Percentiles rank a stretch among this genome's conserved stretches.
These are phyloP conservation scores for Astrothelium macrocarpum DNA, from an alignment of 495 filamentous ascomycete species.

Conservation along the genomic window DNA sequence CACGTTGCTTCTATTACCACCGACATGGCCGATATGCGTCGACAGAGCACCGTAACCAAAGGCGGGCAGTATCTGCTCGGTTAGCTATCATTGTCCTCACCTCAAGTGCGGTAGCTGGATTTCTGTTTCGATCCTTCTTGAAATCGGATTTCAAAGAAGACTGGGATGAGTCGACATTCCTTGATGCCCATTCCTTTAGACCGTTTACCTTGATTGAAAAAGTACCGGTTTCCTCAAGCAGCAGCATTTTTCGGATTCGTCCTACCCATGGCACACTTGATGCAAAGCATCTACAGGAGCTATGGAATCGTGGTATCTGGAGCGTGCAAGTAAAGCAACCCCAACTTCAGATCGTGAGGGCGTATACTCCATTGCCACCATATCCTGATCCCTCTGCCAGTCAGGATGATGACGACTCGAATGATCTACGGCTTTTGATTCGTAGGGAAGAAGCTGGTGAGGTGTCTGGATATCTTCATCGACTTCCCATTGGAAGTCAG, in stretches of 20 bases:
- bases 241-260: slow-evolving; percentile 62
- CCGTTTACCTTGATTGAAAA: slow-evolving; percentile 47
- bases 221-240: slow-evolving; percentile 62
- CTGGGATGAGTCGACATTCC: not conserved
- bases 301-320: slow-evolving; percentile 58
- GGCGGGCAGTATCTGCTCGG: not conserved
- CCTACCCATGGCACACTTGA: slow-evolving; percentile 26
- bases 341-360: slow-evolving; percentile 74
- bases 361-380: slow-evolving; percentile 79
- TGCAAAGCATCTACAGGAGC: slow-evolving; percentile 30
- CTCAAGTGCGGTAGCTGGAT: not conserved
- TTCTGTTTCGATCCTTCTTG: not conserved
- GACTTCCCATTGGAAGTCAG: slow-evolving; percentile 46
- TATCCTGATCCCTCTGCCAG: slow-evolving; percentile 20
- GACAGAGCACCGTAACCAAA: not conserved
- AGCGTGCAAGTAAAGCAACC: slow-evolving; percentile 91
- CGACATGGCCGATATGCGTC: not conserved
- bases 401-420: slow-evolving; percentile 30
- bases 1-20: not conserved
- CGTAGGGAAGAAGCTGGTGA: slow-evolving; percentile 35
- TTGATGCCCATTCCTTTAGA: not conserved
- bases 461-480: slow-evolving; percentile 58
- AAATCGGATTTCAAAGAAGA: not conserved
- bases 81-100: not conserved
- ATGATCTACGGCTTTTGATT: slow-evolving; percentile 41